Conservation (phyloP, 768 basidiomycete genomes). For the Naganishia antarctica region DNA sequence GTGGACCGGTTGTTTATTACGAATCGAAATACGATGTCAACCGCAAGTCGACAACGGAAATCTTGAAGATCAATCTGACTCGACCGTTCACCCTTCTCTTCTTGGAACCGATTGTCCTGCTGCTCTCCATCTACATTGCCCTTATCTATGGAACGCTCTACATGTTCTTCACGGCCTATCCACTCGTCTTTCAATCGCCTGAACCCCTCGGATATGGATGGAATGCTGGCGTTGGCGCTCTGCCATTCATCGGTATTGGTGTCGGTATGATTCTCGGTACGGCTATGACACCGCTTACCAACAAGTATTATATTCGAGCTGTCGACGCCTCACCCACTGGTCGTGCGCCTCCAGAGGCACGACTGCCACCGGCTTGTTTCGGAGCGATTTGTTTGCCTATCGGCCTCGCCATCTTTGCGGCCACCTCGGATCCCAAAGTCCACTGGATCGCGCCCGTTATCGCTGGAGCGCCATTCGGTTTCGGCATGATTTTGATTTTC, state of each 20-base stretch:
- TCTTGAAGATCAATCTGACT: constrained; percentile 24
- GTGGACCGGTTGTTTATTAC: constrained; percentile 24
- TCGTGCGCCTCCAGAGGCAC: constrained; percentile 61
- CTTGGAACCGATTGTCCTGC: constrained; percentile 36
- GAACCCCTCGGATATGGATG: constrained; percentile 26
- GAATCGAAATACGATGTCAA: constrained; percentile 17
- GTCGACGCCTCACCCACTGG: constrained; percentile 21
- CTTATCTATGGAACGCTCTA: constrained; percentile 41
- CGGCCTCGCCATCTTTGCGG: constrained; percentile 67
- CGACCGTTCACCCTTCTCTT: constrained; percentile 55
- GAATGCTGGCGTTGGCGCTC: constrained; percentile 21
- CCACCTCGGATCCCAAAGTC: constrained; percentile 58
- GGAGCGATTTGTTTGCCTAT: constrained; percentile 56
- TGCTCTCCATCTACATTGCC: constrained; percentile 31
- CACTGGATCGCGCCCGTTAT: constrained; percentile 72
- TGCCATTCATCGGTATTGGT: constrained; percentile 24
- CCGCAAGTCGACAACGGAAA: constrained; percentile 18
- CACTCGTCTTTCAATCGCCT: constrained; percentile 33
- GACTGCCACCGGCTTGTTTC: constrained; percentile 58
- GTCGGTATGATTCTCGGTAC: constrained; percentile 21
- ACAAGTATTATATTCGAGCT: constrained; percentile 18
- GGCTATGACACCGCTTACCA: background rate
- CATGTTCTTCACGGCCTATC: constrained; percentile 38
- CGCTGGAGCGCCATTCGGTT: constrained; percentile 53
- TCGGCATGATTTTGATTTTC: constrained; percentile 28